Evolutionary conservation across 768 basidiomycete species (phyloP).

Genomic region (Lactarius sp.): DNA sequence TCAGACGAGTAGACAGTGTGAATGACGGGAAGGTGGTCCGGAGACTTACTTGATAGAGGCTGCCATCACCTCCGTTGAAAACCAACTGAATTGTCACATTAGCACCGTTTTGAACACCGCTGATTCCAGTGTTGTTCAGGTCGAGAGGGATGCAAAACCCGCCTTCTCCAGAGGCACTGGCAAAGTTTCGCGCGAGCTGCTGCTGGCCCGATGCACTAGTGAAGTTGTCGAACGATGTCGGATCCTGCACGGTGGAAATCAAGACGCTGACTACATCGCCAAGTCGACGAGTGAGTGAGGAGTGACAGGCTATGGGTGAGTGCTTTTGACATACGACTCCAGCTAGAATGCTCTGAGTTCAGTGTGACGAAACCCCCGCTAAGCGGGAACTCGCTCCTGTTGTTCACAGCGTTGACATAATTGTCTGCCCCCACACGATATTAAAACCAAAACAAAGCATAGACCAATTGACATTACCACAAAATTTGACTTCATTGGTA

Average conservation of each 20-base stretch:
- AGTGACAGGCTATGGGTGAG: neutral
- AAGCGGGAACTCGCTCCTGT: conserved; percentile 68
- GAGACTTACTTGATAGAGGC: conserved; percentile 57
- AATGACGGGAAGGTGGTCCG: neutral
- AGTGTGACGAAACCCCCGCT: conserved; percentile 54
- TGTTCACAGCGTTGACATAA: conserved; percentile 45
- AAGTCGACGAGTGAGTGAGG: neutral
- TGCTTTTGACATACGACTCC: conserved; percentile 44
- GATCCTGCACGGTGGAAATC: conserved; percentile 52
- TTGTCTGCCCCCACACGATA: conserved; percentile 45
- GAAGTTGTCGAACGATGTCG: conserved; percentile 64
- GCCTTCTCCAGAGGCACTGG: conserved; percentile 53
- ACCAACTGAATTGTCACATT: conserved; percentile 71
- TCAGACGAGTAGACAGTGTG: neutral
- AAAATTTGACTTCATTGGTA: conserved; percentile 54
- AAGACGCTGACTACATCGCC: conserved; percentile 44
- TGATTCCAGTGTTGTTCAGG: conserved; percentile 45
- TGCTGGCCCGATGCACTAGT: conserved; percentile 36
- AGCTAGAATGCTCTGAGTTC: conserved; percentile 60
- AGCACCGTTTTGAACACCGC: conserved; percentile 52
- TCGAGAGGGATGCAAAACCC: conserved; percentile 63
- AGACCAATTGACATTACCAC: conserved; percentile 43
- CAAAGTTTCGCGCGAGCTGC: conserved; percentile 43
- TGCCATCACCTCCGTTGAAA: conserved; percentile 67
- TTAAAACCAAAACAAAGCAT: neutral